Base-by-base conservation (phyloP, 129 eudicot species). In the Arctium lappa region DNA sequence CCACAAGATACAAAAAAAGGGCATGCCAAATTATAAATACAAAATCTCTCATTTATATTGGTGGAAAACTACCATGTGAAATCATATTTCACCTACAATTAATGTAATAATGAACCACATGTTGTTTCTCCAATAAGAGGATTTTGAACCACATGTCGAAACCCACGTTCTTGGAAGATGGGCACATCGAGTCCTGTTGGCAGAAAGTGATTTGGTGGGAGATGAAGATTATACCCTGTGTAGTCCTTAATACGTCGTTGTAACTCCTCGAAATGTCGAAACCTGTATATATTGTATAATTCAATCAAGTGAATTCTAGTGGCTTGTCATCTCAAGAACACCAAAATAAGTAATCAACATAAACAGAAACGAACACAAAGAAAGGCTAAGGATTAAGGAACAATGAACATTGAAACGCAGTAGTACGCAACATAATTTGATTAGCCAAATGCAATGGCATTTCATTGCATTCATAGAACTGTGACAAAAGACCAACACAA, bases 211-310 rank as follows among this genome's bases (percentile, higher is more conserved):
- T 82, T 92, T 22, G 27, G 27, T 60, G 99, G 99, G 82, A 95
- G 92, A 89, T 95, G 99, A 74, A 93, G 97, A 82, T 81, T 90
- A 80, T 95, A 95, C 79, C 91, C 99, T 4, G 98, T 86, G 88
- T 84, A 93, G 85, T 95, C 98, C 87, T 95, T 95, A 11, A 95
- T 89, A 80, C 97, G 97, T 78, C 97, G 88, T 83, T 95, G 98
- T 60, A 95, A 86, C 80, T 95, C 99, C 89, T 87, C 97, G 88
- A 95, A 95, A 86, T 95, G 99, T 75, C 92, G 92, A 90, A 88
- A 95, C 77, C 99, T 93, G 85, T 76, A 72, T 86, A 69, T 72
- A 78, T 38, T 56, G 83, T 81, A 74, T 77, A 77, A 29, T 39
- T 77, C 40, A 78, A 77, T 74, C 33, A 63, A 31, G 38, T 15